Evolutionary conservation across 345 rosid species (phyloP), one percentile per base, ranked within the genome.

Genomic region (Lenwebbia sp.): DNA sequence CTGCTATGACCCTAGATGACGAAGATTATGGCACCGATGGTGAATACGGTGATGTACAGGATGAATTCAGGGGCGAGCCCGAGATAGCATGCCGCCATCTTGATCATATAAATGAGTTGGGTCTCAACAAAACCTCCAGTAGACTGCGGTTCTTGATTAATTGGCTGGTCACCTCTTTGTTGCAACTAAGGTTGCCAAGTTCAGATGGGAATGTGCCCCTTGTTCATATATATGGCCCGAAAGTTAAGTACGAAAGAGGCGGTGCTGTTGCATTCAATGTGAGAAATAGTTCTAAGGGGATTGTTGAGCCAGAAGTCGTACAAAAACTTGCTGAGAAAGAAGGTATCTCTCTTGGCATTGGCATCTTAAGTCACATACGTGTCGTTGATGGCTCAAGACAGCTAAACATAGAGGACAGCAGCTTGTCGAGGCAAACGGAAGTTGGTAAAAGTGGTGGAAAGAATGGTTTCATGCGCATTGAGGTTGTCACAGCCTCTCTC

Each of bases 81-180:
- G 99, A 98, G 95, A 92, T 96, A 49, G 85, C 82, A 56, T 95
- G 98, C 87, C 89, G 90, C 51, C 98, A 98, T 89, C 94, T 98
- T 76, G 96, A 98, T 92, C 99, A 98, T 89, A 91, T 96, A 83
- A 96, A 96, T 85, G 92, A 94, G 93, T 92, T 98, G 91, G 99
- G 99, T 86, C 99, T 98, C 84, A 98, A 95, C 85, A 98, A 98
- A 90, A 94, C 99, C 76, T 94, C 98, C 19, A 89, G 93, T 37
- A 88, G 99, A 83, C 89, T 96, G 58, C 89, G 99, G 86, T 98
- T 93, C 86, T 92, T 95, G 88, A 93, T 98, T 84, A 98, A 96
- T 90, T 97, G 99, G 99, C 98, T 97, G 75, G 99, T 97, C 76
- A 94, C 99, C 41, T 96, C 99, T 12, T 90, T 98, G 86, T 94